Conservation (phyloP, 208 protist genomes). For the Crithidia sp. region DNA sequence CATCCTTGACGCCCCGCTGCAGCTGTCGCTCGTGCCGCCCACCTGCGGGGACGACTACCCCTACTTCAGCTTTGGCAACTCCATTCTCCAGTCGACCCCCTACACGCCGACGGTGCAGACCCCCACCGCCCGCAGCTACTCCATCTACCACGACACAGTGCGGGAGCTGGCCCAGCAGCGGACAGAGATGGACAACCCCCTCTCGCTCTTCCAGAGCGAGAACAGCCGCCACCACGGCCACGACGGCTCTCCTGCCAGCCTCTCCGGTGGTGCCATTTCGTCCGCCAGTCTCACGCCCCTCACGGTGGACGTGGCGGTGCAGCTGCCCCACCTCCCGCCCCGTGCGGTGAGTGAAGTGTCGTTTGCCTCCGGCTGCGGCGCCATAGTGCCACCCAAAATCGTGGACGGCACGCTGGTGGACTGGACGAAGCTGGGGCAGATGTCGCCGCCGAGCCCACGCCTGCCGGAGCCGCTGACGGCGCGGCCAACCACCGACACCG, state of each 20-base stretch:
- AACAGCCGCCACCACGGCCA: neutral
- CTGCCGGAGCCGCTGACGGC: conserved; percentile 16
- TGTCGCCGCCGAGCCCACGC: conserved; percentile 7
- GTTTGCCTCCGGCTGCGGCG: conserved; percentile 5
- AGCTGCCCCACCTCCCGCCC: neutral
- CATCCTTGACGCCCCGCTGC: conserved; percentile 41
- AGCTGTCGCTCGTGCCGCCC: conserved; percentile 32
- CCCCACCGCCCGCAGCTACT: conserved; percentile 17
- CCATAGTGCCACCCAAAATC: conserved; percentile 2
- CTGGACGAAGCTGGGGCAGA: conserved; percentile 13
- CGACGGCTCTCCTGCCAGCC: conserved; percentile 6
- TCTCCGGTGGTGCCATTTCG: neutral
- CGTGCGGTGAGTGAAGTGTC: conserved; percentile 1
- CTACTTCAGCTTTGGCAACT: conserved; percentile 31
- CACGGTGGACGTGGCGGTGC: neutral
- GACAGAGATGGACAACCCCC: conserved; percentile 26
- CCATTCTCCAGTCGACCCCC: conserved; percentile 28
- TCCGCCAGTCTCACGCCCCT: conserved; percentile 12
- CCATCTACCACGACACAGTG: conserved; percentile 33
- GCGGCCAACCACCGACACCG: neutral
- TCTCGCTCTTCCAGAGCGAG: conserved; percentile 7
- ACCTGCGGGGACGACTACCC: conserved; percentile 16
- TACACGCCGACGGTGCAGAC: conserved; percentile 20
- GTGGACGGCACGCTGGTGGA: conserved; percentile 14
- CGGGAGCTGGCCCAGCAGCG: conserved; percentile 22